Evolutionary conservation across 179 eudicot species (phyloP).

Genomic region (Sideroxylon spinosum): DNA sequence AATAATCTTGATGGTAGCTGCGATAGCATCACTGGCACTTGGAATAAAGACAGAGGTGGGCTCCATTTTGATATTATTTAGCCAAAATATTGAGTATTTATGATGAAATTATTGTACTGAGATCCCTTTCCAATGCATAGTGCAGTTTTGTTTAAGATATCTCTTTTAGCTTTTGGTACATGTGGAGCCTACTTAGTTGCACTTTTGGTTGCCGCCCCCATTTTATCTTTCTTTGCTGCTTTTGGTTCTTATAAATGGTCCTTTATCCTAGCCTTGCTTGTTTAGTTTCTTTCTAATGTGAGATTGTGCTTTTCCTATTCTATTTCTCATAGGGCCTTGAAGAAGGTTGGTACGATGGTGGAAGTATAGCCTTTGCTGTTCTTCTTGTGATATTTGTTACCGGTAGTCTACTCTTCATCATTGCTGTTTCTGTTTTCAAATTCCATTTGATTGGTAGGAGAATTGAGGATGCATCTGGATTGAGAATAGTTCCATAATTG

Average conservation of each 20-base stretch:
- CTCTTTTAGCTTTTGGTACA: neutral
- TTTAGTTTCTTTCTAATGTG: neutral
- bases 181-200: neutral
- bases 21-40: conserved; percentile 58
- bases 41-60: conserved; percentile 88
- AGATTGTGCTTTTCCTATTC: conserved; percentile 8
- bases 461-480: neutral
- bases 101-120: neutral
- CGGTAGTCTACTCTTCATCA: conserved; percentile 31
- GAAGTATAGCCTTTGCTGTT: conserved; percentile 87
- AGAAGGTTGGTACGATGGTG: conserved; percentile 96
- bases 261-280: neutral
- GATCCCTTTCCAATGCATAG: neutral
- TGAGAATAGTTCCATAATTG: no score
- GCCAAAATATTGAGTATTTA: no score
- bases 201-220: neutral
- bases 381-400: conserved; percentile 79
- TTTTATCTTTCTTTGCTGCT: neutral
- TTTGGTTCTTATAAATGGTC: neutral
- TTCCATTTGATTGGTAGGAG: no score
- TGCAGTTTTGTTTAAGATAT: neutral
- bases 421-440: neutral
- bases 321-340: conserved; percentile 45
- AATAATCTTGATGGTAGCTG: conserved; percentile 79
- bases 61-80: neutral